Conservation (phyloP, 345 rosid genomes). For the Aethionema arabicum region DNA sequence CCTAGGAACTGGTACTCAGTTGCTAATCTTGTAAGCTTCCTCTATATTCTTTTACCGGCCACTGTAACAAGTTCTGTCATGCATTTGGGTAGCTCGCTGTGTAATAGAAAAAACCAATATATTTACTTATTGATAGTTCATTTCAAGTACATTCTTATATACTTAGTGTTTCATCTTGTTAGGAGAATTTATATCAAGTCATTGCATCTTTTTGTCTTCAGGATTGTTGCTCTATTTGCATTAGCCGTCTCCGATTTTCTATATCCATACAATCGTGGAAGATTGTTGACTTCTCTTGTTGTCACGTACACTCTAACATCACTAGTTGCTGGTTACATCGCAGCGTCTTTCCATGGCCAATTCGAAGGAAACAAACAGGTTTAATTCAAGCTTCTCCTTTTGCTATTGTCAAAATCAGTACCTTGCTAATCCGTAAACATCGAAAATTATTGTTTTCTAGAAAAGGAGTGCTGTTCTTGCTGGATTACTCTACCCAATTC, state of each 20-base stretch:
- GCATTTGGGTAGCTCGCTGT: background rate
- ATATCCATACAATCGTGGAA: conserved; percentile 73
- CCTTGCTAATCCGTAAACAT: background rate
- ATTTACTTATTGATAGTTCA: background rate
- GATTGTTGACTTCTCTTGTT: conserved; percentile 57
- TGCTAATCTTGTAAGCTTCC: conserved; percentile 66
- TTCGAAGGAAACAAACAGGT: conserved; percentile 77
- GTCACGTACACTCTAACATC: conserved; percentile 58
- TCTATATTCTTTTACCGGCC: conserved; percentile 2
- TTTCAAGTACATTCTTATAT: background rate
- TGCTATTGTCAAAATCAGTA: background rate
- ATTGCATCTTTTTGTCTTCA: conserved; percentile 36
- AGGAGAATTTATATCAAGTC: background rate
- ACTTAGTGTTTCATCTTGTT: background rate
- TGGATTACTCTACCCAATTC: conserved; percentile 61
- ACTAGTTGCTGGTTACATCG: conserved; percentile 62
- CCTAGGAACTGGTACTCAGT: conserved; percentile 77
- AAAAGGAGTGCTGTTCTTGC: conserved; percentile 62
- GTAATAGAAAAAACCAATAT: background rate
- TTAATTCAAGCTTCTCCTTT: conserved; percentile 19
- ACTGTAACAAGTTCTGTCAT: background rate
- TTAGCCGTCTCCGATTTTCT: conserved; percentile 61
- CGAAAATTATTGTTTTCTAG: conserved; percentile 40
- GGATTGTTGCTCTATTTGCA: conserved; percentile 55
- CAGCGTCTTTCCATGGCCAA: conserved; percentile 66